phyloP scores from a whole-genome alignment of 495 filamentous ascomycete genomes.

The Tuber indicum region DNA sequence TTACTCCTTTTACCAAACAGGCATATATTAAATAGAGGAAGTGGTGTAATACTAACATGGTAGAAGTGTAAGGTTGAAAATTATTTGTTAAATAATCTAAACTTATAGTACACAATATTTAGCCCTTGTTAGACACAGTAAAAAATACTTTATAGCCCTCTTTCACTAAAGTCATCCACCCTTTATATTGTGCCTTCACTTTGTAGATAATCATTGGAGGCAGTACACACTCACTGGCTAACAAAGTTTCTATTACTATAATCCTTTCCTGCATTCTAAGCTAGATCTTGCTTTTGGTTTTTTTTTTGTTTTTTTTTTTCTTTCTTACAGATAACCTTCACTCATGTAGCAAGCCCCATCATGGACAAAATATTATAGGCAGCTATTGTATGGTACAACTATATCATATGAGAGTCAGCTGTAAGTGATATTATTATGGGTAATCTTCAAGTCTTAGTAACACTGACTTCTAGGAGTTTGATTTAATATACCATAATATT shows the following conservation, averaged over 20 bases:
- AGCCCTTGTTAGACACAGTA: slow-evolving; percentile 9
- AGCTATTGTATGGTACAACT: too few species aligned
- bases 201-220: slow-evolving; percentile 20
- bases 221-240: not conserved
- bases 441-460: too few species aligned
- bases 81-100: slow-evolving; percentile 13
- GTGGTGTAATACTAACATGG: not conserved
- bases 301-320: too few species aligned
- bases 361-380: too few species aligned
- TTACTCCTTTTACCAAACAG: too few species aligned
- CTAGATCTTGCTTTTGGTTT: not conserved
- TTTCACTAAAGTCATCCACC: slow-evolving; percentile 7
- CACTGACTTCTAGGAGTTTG: too few species aligned
- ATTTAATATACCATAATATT: too few species aligned
- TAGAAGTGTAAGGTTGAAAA: slow-evolving; percentile 9
- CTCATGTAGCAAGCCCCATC: too few species aligned
- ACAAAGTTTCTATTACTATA: slow-evolving; percentile 10
- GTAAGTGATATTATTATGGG: too few species aligned
- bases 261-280: not conserved
- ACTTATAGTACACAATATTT: slow-evolving; percentile 8
- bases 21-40: not conserved
- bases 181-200: slow-evolving; percentile 12
- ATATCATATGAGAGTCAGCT: too few species aligned
- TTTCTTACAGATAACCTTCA: too few species aligned
- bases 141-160: slow-evolving; percentile 4